Evolutionary conservation across 73 alveolate species (phyloP), one percentile per base, ranked within the genome.

Genomic region (Paramecium sonneborni): DNA sequence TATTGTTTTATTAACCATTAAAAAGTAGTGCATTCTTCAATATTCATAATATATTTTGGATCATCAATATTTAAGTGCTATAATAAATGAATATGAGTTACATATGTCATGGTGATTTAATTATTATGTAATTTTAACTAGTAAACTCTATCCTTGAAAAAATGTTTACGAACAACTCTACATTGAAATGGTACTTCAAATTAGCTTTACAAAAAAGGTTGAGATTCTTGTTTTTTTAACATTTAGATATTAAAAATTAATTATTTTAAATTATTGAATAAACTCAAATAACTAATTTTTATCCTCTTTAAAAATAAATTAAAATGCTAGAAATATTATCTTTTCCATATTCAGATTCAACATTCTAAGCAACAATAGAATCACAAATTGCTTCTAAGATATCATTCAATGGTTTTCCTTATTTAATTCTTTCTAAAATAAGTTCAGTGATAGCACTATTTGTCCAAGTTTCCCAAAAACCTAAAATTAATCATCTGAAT

Each of bases 381-480:
- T 79, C 90, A 6, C 44, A 30, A 12, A 79, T 79, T 10, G 90
- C 14, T 24, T 79, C 90, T 15, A 79, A 26, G 3, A 79, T 79
- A 10, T 79, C 76, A 11, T 21, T 8, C 74, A 79, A 21, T 1
- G 34, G 3, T 62, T 79, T 79, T 23, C 72, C 69, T 26, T 79
- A 44, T 9, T 44, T 5, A 23, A 79, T 39, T 79, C 90, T 18
- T 7, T 79, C 90, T 7, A 41, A 11, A 24, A 79, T 79, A 0
- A 44, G 34, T 4, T 79, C 90, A 1, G 48, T 44, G 14, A 79
- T 79, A 15, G 62, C 90, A 79, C 44, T 20, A 79, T 79, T 79
- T 4, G 90, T 39, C 90, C 90, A 79, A 2, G 69, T 79, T 44
- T 79, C 76, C 90, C 90, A 79, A 79, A 79, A 79, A 3, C 90